Percentiles rank a stretch among this genome's conserved stretches.
Conservation (phyloP, 345 rosid species). For the Populus euphratica region DNA sequence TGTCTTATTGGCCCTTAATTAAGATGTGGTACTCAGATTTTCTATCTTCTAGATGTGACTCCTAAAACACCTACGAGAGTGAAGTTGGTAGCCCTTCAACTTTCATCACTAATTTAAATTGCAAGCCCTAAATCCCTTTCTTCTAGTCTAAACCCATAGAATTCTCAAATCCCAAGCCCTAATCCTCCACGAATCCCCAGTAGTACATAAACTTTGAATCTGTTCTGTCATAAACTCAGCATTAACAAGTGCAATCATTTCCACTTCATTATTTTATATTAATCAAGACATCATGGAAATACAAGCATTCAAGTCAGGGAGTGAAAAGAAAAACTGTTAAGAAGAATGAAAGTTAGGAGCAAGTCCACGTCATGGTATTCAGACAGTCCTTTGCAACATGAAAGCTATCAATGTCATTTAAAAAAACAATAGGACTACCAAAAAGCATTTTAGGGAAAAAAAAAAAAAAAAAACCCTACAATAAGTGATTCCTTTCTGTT, state of each 20-base stretch:
- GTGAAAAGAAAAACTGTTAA: background rate
- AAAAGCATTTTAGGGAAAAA: too few relatives aligned
- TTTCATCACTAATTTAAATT: too few relatives aligned
- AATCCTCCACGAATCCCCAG: too few relatives aligned
- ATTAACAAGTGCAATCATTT: background rate
- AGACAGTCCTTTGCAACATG: background rate
- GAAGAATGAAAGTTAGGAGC: background rate
- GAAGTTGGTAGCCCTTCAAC: too few relatives aligned
- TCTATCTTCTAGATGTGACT: too few relatives aligned
- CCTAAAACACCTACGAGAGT: too few relatives aligned
- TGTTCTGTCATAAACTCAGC: background rate
- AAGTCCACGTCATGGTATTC: background rate
- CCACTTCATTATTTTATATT: background rate
- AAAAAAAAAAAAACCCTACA: background rate
- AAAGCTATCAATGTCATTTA: background rate
- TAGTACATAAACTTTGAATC: too few relatives aligned
- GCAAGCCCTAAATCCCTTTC: too few relatives aligned
- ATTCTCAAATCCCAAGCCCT: too few relatives aligned
- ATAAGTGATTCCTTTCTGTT: background rate
- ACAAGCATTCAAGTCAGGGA: background rate
- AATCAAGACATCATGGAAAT: background rate
- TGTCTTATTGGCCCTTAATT: too few relatives aligned
- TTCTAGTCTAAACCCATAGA: too few relatives aligned
- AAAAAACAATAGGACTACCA: background rate
- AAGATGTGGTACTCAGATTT: too few relatives aligned